Conservation (phyloP, 2,329 filamentous ascomycete genomes). For the Cordyceps pruinosa region DNA sequence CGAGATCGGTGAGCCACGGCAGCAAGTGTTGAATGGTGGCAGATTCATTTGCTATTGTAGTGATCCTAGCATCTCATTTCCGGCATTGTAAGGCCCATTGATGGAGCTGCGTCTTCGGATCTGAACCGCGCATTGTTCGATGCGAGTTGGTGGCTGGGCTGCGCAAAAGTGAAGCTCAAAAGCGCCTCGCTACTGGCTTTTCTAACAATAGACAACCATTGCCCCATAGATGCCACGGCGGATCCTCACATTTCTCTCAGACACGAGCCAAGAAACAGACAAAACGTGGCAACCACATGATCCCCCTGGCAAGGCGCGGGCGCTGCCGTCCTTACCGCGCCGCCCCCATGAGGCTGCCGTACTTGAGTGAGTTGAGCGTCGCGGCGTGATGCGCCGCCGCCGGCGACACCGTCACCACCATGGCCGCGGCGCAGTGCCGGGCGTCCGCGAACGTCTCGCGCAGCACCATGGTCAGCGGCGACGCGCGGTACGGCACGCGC, state of each 20-base stretch:
- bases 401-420: conserved; percentile 30
- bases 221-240: neutral
- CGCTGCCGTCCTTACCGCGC: neutral
- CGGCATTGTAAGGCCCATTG: neutral
- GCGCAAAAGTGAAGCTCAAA: neutral
- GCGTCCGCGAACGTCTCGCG: conserved; percentile 28
- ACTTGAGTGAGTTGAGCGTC: conserved; percentile 37
- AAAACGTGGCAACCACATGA: neutral
- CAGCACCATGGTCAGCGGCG: conserved; percentile 36
- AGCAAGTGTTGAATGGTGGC: neutral
- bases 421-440: conserved; percentile 12
- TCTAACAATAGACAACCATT: neutral
- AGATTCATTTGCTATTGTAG: neutral
- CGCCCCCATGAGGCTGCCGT: conserved; percentile 32
- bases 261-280: neutral
- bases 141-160: neutral
- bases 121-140: neutral
- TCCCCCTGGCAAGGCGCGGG: too few relatives aligned
- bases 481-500: conserved; percentile 35
- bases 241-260: neutral
- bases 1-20: neutral
- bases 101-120: neutral
- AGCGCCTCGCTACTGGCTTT: neutral
- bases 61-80: neutral
- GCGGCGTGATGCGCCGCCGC: conserved; percentile 29